Conservation (phyloP, 768 basidiomycete genomes). For the Termitomyces sp. region DNA sequence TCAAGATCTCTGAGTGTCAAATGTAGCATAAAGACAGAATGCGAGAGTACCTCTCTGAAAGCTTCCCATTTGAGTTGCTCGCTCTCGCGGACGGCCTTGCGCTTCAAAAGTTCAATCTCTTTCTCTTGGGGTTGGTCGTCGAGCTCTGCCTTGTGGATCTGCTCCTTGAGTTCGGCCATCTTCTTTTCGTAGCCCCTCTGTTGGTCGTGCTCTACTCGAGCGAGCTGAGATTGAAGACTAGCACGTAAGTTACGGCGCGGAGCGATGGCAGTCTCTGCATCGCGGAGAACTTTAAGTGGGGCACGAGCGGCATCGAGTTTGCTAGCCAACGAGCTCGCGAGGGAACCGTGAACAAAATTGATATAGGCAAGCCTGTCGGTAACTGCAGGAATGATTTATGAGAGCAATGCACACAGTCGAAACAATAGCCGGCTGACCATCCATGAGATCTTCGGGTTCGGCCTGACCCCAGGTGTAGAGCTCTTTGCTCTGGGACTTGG, state of each 20-base stretch:
- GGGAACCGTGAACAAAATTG: slow-evolving; percentile 71
- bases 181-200: slow-evolving; percentile 64
- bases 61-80: slow-evolving; percentile 80
- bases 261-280: slow-evolving; percentile 57
- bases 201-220: slow-evolving; percentile 61
- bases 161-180: slow-evolving; percentile 65
- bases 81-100: slow-evolving; percentile 73
- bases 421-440: slow-evolving; percentile 44
- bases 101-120: slow-evolving; percentile 67
- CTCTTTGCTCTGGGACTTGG: slow-evolving; percentile 77
- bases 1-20: background rate
- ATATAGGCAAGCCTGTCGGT: slow-evolving; percentile 81
- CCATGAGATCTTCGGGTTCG: slow-evolving; percentile 70
- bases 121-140: slow-evolving; percentile 67
- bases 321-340: slow-evolving; percentile 55
- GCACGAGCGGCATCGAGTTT: slow-evolving; percentile 63
- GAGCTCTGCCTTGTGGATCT: slow-evolving; percentile 60
- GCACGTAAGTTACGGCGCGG: slow-evolving; percentile 64
- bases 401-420: slow-evolving; percentile 5
- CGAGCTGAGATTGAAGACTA: slow-evolving; percentile 57
- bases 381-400: slow-evolving; percentile 36
- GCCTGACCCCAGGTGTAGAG: slow-evolving; percentile 81
- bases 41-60: slow-evolving; percentile 58
- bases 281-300: slow-evolving; percentile 69
- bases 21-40: background rate